Evolutionary conservation across 805 yeast genomes (phyloP).

Genomic region (Lipomyces spencermartinsiae): DNA sequence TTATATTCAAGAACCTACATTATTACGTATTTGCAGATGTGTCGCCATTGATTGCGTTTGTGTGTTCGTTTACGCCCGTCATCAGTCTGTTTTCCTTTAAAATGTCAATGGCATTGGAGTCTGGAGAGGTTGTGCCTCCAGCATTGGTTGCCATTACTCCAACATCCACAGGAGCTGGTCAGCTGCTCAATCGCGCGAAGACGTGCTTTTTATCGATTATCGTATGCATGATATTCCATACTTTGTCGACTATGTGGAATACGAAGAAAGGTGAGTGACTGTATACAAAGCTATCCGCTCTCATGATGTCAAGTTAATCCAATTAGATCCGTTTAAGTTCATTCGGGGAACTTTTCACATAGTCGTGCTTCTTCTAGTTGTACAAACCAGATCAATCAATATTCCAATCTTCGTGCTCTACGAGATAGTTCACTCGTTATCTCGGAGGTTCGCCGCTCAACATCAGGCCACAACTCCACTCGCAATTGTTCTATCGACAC

Average conservation of each 20-base stretch:
- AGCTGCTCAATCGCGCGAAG: constrained; percentile 42
- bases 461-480: constrained; percentile 6
- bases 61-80: constrained; percentile 55
- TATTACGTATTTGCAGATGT: constrained; percentile 41
- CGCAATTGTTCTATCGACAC: constrained; percentile 23
- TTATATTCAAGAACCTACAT: constrained; percentile 41
- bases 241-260: constrained; percentile 23
- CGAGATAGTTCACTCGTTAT: constrained; percentile 42
- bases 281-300: constrained; percentile 42
- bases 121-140: constrained; percentile 61
- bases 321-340: constrained; percentile 18
- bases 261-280: constrained; percentile 12
- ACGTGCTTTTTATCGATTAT: constrained; percentile 42
- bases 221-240: constrained; percentile 25
- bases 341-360: constrained; percentile 31
- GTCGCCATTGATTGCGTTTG: constrained; percentile 51
- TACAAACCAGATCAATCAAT: constrained; percentile 61
- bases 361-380: constrained; percentile 43
- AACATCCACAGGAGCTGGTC: constrained; percentile 1
- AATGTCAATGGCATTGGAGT: constrained; percentile 56
- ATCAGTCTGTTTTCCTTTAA: constrained; percentile 61
- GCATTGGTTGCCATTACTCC: constrained; percentile 15
- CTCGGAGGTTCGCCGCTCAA: constrained; percentile 31
- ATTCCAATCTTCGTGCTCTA: constrained; percentile 61
- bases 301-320: constrained; percentile 22